These are phyloP conservation scores for Tulasnella calospora DNA, from an alignment of 768 basidiomycete genomes.

Conservation along the genomic window DNA sequence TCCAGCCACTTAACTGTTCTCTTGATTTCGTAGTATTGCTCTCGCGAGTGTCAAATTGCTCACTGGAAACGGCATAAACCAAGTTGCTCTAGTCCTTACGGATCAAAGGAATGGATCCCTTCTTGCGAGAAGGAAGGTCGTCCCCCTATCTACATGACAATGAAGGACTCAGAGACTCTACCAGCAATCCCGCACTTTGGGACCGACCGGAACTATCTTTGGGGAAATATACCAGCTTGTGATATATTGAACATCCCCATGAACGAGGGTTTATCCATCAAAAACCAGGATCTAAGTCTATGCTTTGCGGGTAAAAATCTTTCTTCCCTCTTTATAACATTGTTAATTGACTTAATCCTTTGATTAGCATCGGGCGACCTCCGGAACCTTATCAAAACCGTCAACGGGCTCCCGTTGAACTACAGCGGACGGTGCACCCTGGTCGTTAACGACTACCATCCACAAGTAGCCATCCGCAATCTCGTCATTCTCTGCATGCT, in stretches of 20 bases:
- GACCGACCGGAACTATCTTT: constrained; percentile 23
- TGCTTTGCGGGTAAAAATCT: constrained; percentile 8
- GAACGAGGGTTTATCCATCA: constrained; percentile 27
- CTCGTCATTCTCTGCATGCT: constrained; percentile 45
- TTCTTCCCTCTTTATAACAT: background rate
- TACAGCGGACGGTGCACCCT: constrained; percentile 42
- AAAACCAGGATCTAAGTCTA: background rate
- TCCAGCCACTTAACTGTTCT: background rate
- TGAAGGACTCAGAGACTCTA: background rate
- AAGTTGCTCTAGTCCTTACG: constrained; percentile 35
- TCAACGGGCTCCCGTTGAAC: constrained; percentile 43
- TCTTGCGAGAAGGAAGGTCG: background rate
- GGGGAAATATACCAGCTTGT: constrained; percentile 40
- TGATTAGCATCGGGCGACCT: constrained; percentile 48
- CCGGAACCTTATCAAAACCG: constrained; percentile 42
- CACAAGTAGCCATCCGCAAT: constrained; percentile 40
- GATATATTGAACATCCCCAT: constrained; percentile 36
- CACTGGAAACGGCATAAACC: constrained; percentile 43
- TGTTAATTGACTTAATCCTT: constrained; percentile 5
- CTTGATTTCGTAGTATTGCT: background rate
- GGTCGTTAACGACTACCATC: constrained; percentile 43
- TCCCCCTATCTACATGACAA: background rate
- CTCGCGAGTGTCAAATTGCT: constrained; percentile 40
- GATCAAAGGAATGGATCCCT: background rate
- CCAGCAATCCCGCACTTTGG: constrained; percentile 18